Evolutionary conservation across 129 eudicot species (phyloP).

Genomic region (Dittrichia graveolens): DNA sequence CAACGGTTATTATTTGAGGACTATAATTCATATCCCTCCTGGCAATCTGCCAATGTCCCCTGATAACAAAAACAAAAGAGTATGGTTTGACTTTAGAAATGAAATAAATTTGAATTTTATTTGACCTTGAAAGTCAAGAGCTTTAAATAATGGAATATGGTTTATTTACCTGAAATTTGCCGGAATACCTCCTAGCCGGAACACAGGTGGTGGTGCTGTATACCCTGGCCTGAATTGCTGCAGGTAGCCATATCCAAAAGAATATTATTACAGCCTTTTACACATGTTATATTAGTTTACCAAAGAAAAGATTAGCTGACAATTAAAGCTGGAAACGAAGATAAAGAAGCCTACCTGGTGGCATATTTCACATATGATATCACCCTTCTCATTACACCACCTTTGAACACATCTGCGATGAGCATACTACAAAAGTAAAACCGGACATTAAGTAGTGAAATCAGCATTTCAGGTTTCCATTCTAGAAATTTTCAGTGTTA

Average conservation of each 20-base stretch:
- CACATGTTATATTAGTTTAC: background rate
- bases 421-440: constrained; percentile 73
- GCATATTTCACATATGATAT: constrained; percentile 87
- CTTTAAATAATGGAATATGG: background rate
- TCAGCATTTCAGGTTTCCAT: background rate
- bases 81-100: background rate
- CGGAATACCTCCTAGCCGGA: constrained; percentile 60
- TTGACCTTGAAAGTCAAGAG: constrained; percentile 12
- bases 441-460: background rate
- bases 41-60: constrained; percentile 86
- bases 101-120: background rate
- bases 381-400: constrained; percentile 97
- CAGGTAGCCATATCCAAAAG: constrained; percentile 22
- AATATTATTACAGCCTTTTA: constrained; percentile 8
- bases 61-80: constrained; percentile 25
- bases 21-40: constrained; percentile 52
- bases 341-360: constrained; percentile 58
- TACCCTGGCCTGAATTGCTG: constrained; percentile 91
- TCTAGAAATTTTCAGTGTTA: background rate
- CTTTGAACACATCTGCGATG: constrained; percentile 90
- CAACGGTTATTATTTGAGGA: constrained; percentile 50
- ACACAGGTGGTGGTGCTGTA: constrained; percentile 81
- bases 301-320: background rate
- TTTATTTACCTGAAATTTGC: constrained; percentile 70
- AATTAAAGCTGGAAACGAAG: background rate